These are phyloP conservation scores for Apiospora kogelbergensis DNA, from an alignment of 2,329 filamentous ascomycete genomes.

Conservation along the genomic window DNA sequence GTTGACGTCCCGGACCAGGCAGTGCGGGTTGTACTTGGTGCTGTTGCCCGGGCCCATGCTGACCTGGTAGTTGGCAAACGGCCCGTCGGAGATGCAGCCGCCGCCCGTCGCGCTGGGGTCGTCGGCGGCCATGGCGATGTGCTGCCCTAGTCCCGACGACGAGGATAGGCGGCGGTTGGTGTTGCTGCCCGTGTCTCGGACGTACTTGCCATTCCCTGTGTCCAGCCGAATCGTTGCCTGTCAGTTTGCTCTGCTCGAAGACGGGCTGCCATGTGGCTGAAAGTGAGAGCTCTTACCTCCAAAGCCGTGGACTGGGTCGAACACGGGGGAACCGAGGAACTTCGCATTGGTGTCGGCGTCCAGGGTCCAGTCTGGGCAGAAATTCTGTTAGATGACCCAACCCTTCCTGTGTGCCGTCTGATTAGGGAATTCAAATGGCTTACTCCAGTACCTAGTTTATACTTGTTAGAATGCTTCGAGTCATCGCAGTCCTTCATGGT, in stretches of 20 bases:
- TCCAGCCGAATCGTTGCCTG: not conserved
- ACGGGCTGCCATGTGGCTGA: not conserved
- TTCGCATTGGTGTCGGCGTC: conserved; percentile 23
- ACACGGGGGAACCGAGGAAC: conserved; percentile 25
- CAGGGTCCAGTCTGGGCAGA: conserved; percentile 23
- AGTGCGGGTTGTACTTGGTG: conserved; percentile 30
- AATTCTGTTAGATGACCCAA: no score
- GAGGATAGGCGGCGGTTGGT: conserved; percentile 8
- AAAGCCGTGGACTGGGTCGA: conserved; percentile 26
- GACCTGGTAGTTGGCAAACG: conserved; percentile 27
- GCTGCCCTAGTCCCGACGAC: conserved; percentile 9
- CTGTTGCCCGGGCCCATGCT: conserved; percentile 30
- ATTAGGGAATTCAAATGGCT: conserved; percentile 8
- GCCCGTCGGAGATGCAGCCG: conserved; percentile 29
- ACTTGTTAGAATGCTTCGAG: not conserved
- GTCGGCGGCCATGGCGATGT: conserved; percentile 13
- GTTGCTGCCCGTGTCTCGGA: not conserved
- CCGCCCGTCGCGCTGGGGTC: conserved; percentile 27
- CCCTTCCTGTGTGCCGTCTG: conserved; percentile 17
- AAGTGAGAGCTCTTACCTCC: conserved; percentile 27
- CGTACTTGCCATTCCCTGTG: not conserved
- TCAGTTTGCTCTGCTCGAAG: not conserved
- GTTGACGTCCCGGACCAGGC: conserved; percentile 32
- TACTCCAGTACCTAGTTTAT: not conserved
- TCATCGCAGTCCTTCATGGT: not conserved